These are phyloP conservation scores for Spergularia bocconei DNA, from an alignment of 148 eudicot species.

Conservation along the genomic window DNA sequence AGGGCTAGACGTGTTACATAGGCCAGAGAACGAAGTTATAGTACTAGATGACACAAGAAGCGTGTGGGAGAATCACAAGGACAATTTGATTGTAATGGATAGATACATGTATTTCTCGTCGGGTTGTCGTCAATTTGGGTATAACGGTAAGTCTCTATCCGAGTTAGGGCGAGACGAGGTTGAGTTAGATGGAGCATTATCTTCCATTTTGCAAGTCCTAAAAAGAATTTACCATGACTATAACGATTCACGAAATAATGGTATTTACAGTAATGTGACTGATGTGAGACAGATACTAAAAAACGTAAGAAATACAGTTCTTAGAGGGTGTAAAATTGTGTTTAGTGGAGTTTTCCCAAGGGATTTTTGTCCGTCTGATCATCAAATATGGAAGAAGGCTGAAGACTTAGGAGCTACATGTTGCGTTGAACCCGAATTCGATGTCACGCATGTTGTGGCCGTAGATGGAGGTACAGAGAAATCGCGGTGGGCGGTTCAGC, in stretches of 20 bases:
- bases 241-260: neutral
- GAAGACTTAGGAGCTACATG: conserved; percentile 64
- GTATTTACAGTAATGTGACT: neutral
- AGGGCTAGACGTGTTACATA: conserved; percentile 71
- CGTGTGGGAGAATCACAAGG: conserved; percentile 72
- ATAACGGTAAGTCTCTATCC: conserved; percentile 51
- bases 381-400: conserved; percentile 60
- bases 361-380: conserved; percentile 34
- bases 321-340: conserved; percentile 55
- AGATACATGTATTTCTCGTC: conserved; percentile 77
- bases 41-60: conserved; percentile 82
- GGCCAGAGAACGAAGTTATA: conserved; percentile 59
- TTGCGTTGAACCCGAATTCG: conserved; percentile 35
- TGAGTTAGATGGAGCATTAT: conserved; percentile 75
- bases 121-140: conserved; percentile 63
- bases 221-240: conserved; percentile 48
- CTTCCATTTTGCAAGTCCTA: conserved; percentile 56
- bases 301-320: conserved; percentile 40
- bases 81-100: conserved; percentile 78
- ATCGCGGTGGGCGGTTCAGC: conserved; percentile 55
- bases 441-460: conserved; percentile 64
- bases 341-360: conserved; percentile 51
- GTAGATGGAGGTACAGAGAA: conserved; percentile 48
- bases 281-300: conserved; percentile 40
- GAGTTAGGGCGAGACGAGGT: conserved; percentile 63